A percentile compares a stretch with the other conserved stretches of the same genome.
These are phyloP conservation scores for Plantago lanceolata DNA, from an alignment of 305 asterid genomes.

Conservation along the genomic window DNA sequence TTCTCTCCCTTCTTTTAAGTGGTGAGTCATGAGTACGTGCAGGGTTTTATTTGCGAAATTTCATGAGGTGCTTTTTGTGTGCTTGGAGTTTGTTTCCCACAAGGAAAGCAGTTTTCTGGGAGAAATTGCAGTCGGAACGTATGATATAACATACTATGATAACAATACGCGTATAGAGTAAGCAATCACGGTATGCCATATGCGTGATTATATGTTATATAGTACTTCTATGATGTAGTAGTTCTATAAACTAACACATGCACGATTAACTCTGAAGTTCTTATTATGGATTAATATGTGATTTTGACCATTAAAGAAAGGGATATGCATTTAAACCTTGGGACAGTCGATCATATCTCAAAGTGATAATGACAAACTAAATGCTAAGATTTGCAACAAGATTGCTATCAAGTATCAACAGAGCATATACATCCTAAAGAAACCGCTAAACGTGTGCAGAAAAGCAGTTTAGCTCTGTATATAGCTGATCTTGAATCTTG, in stretches of 20 bases:
- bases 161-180: too few relatives aligned
- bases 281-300: too few relatives aligned
- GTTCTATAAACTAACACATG: too few relatives aligned
- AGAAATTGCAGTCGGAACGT: too few relatives aligned
- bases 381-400: background rate
- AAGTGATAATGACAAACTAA: background rate
- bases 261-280: too few relatives aligned
- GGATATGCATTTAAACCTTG: background rate
- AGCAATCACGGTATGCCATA: too few relatives aligned
- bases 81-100: conserved; percentile 21
- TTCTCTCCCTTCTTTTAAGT: background rate
- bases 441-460: background rate
- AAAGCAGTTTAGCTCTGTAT: too few relatives aligned
- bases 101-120: background rate
- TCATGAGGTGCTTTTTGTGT: conserved; percentile 26
- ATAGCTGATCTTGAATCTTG: too few relatives aligned
- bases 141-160: too few relatives aligned
- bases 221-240: too few relatives aligned
- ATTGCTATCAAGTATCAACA: background rate
- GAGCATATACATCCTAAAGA: background rate
- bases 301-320: too few relatives aligned
- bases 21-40: background rate
- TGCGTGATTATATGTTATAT: too few relatives aligned
- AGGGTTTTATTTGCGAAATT: conserved; percentile 6
- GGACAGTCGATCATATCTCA: background rate